These are phyloP conservation scores for Epichloe uncinata DNA, from an alignment of 2,329 filamentous ascomycete species.

Conservation along the genomic window DNA sequence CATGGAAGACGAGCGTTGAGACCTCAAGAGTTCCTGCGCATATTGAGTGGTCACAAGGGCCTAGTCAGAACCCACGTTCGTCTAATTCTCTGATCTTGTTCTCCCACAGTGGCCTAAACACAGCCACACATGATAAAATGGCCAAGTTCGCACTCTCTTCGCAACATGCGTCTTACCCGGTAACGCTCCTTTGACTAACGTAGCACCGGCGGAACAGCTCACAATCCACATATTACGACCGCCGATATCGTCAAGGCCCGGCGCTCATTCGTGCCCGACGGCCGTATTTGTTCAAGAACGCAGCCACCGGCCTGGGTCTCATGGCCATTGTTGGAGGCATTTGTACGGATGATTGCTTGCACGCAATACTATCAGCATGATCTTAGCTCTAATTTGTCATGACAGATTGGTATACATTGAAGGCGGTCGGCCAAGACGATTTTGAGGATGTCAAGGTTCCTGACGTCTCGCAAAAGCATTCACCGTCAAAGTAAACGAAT, in stretches of 20 bases:
- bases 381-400: background rate
- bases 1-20: background rate
- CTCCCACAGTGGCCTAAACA: background rate
- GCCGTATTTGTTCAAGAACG: constrained; percentile 86
- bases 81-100: background rate
- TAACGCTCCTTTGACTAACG: background rate
- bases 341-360: constrained; percentile 52
- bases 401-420: constrained; percentile 51
- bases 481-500: constrained; percentile 20
- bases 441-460: constrained; percentile 93
- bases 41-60: background rate
- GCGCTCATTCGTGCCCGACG: constrained; percentile 83
- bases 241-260: constrained; percentile 69
- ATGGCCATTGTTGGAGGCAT: constrained; percentile 66
- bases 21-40: background rate
- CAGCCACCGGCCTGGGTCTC: constrained; percentile 64
- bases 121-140: background rate
- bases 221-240: constrained; percentile 75
- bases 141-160: background rate
- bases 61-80: background rate
- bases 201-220: constrained; percentile 19
- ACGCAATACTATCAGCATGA: background rate
- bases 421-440: constrained; percentile 85
- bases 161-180: background rate
- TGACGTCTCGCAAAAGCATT: constrained; percentile 46